A percentile compares a stretch with the other conserved stretches of the same genome.
Evolutionary conservation across 202 grass and related monocot genomes (phyloP).

Genomic region (Schoenoplectus triqueter): DNA sequence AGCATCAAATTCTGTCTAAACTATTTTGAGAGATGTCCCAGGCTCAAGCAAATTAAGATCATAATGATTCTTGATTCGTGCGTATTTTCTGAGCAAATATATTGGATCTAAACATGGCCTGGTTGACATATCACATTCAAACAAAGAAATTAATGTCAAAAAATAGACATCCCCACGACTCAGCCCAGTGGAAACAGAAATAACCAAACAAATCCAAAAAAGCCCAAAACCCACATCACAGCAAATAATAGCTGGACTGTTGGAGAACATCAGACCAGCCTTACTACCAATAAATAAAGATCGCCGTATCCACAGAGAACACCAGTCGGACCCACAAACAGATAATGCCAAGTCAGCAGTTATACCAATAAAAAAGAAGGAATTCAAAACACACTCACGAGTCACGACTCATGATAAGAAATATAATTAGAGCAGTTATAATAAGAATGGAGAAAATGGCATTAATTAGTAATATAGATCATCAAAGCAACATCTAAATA

Average conservation of each 20-base stretch:
- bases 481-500: conserved; percentile 1
- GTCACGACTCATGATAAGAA: neutral
- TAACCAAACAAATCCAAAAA: neutral
- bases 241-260: neutral
- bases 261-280: neutral
- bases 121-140: neutral
- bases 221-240: neutral
- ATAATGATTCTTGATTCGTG: neutral
- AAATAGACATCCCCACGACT: neutral
- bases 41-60: neutral
- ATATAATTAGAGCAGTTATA: neutral
- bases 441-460: neutral
- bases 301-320: neutral
- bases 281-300: conserved; percentile 9
- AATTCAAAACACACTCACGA: neutral
- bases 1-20: neutral
- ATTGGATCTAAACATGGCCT: neutral
- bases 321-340: neutral
- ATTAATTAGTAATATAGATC: neutral
- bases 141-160: neutral
- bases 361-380: neutral
- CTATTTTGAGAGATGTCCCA: neutral
- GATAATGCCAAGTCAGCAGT: neutral
- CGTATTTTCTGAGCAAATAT: neutral
- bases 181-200: neutral